Evolutionary conservation across 2,329 filamentous ascomycete species (phyloP).

Genomic region (Aspergillus fijiensis): DNA sequence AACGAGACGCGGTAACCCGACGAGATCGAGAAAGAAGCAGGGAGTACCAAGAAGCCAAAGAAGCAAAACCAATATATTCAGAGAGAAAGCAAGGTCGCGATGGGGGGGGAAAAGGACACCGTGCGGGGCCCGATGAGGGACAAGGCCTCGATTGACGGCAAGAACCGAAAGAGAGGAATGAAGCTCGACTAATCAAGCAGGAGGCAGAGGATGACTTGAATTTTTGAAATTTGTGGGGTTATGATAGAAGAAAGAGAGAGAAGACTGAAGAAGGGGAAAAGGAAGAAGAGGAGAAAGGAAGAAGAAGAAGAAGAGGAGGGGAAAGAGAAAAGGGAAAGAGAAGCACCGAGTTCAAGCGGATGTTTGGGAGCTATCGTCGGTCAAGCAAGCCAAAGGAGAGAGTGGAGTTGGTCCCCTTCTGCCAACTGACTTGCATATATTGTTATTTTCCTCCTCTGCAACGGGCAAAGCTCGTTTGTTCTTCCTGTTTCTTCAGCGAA

Average conservation of each 20-base stretch:
- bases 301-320: not conserved
- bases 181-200: slow-evolving; percentile 17
- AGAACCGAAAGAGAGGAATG: slow-evolving; percentile 21
- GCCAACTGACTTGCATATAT: not conserved
- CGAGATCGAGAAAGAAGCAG: slow-evolving; percentile 7
- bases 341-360: slow-evolving; percentile 24
- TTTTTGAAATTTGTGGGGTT: not conserved
- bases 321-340: not conserved
- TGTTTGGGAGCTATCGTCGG: slow-evolving; percentile 21
- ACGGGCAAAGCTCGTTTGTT: not conserved
- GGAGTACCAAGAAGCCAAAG: slow-evolving; percentile 8
- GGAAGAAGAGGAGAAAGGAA: slow-evolving; percentile 15
- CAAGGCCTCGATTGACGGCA: slow-evolving; percentile 10
- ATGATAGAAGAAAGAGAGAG: not conserved
- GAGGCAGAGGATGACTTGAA: not conserved
- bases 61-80: slow-evolving; percentile 17
- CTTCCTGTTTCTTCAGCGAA: not conserved
- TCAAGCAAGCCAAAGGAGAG: slow-evolving; percentile 10
- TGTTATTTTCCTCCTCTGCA: slow-evolving; percentile 10
- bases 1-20: slow-evolving; percentile 14
- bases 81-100: slow-evolving; percentile 11
- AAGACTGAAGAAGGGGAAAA: slow-evolving; percentile 6
- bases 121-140: slow-evolving; percentile 7
- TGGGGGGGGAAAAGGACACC: slow-evolving; percentile 3
- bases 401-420: not conserved